Evolutionary conservation across 1,284 basidiomycete species (phyloP), one percentile per base, ranked within the genome.

Genomic region (Peniophora sp.): DNA sequence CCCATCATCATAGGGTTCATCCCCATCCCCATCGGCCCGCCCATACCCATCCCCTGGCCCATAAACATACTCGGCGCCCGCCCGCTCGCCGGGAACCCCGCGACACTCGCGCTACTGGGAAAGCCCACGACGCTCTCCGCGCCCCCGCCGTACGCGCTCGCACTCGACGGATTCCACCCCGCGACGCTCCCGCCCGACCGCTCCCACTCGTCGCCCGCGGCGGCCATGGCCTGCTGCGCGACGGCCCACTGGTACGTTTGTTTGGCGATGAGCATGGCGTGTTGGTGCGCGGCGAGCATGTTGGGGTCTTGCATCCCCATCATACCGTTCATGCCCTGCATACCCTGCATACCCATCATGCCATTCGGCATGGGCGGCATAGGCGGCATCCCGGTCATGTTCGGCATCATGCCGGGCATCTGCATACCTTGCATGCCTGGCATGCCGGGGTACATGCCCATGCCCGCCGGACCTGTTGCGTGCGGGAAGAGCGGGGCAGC

Each of bases 141-240:
- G 22, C 51, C 37, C 9, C 62, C 64, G 50, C 70, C 67, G 50
- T 68, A 71, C 1, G 65, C 68, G 60, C 52, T 68, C 15, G 37
- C 37, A 41, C 8, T n/a, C 5, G n/a, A 17, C n/a, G n/a, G n/a
- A 59, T 47, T 65, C 60, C 66, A 57, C 61, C 67, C 70, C 48
- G 62, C 63, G 44, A 62, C 63, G 8, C 68, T 78, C 48, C 86
- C 88, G 10, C 80, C 76, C 27, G 27, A 6, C 39, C 88, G 80
- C 61, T 92, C 89, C 89, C 89, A 91, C 61, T 91, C 87, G 48
- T 92, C 89, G 22, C 77, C 86, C 12, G 88, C 88, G 12, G 80
- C 78, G 2, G 80, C 83, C 77, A 91, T 85, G 11, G 89, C 89
- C 58, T 91, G 88, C 63, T 89, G 88, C 3, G 88, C 88, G 47